phyloP scores from a whole-genome alignment of 768 basidiomycete species.

The Amanita rubescens region DNA sequence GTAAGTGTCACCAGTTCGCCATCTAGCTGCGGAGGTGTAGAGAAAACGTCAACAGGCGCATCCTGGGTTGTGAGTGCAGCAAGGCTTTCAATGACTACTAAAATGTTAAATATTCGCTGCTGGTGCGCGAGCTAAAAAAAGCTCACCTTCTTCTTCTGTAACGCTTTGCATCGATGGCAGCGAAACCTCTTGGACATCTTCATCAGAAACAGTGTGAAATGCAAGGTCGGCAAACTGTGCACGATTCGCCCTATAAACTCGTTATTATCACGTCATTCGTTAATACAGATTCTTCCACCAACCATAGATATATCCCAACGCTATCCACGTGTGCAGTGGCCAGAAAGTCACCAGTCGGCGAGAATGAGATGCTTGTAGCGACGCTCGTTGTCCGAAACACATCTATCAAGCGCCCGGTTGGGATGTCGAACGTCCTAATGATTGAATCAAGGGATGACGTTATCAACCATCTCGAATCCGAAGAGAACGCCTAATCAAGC shows the following conservation, averaged over 20 bases:
- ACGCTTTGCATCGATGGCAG: slow-evolving; percentile 83
- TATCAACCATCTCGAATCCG: slow-evolving; percentile 92
- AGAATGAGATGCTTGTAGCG: slow-evolving; percentile 87
- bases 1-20: slow-evolving; percentile 92
- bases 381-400: slow-evolving; percentile 83
- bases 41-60: slow-evolving; percentile 59
- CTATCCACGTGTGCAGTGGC: slow-evolving; percentile 93
- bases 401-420: slow-evolving; percentile 87
- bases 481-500: slow-evolving; percentile 72
- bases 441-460: slow-evolving; percentile 83
- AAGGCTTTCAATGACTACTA: slow-evolving; percentile 63
- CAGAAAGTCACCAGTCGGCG: slow-evolving; percentile 92
- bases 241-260: slow-evolving; percentile 75
- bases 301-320: slow-evolving; percentile 95
- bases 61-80: slow-evolving; percentile 56
- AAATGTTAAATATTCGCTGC: slow-evolving; percentile 2
- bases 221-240: slow-evolving; percentile 88
- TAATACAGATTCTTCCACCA: slow-evolving; percentile 11
- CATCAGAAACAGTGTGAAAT: slow-evolving; percentile 72
- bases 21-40: slow-evolving; percentile 82
- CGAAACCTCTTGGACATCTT: slow-evolving; percentile 57
- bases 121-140: not conserved
- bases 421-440: slow-evolving; percentile 93
- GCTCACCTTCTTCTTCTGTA: slow-evolving; percentile 71
- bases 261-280: slow-evolving; percentile 2